phyloP scores from a whole-genome alignment of 352 stramenopile genomes.

The Phytophthora cajani region DNA sequence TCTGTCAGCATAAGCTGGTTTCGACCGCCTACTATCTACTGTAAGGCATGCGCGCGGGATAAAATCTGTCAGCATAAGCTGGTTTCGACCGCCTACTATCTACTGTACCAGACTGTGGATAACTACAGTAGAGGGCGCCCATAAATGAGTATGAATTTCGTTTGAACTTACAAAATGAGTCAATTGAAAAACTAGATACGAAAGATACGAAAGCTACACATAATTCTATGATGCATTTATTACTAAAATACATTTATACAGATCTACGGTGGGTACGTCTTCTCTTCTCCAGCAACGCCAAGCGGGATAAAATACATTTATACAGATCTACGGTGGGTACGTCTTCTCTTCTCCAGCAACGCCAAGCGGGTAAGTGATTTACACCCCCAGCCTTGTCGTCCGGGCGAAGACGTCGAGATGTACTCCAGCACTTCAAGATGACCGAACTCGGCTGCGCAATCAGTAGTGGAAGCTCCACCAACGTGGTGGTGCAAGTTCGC shows the following conservation, averaged over 20 bases:
- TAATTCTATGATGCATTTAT: not conserved
- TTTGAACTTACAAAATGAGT: no score
- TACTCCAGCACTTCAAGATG: conserved; percentile 47
- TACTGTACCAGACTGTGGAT: no score
- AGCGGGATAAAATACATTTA: no score
- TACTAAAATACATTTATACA: conserved; percentile 6
- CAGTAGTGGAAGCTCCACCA: conserved; percentile 27
- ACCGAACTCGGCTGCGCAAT: conserved; percentile 41
- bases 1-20: no score
- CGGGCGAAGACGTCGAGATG: conserved; percentile 34
- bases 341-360: conserved; percentile 8
- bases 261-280: not conserved
- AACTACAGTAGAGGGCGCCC: no score
- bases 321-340: not conserved
- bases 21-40: no score
- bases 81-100: no score
- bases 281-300: conserved; percentile 15
- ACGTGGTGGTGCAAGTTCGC: conserved; percentile 33
- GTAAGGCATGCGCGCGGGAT: no score
- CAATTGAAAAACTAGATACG: no score
- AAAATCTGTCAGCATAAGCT: no score
- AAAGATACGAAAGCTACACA: no score
- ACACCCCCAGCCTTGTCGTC: not conserved
- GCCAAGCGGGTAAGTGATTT: conserved; percentile 24
- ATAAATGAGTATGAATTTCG: no score